Evolutionary conservation across 768 basidiomycete genomes (phyloP), one percentile per base, ranked within the genome.

Genomic region (Tephrocybe sp.): DNA sequence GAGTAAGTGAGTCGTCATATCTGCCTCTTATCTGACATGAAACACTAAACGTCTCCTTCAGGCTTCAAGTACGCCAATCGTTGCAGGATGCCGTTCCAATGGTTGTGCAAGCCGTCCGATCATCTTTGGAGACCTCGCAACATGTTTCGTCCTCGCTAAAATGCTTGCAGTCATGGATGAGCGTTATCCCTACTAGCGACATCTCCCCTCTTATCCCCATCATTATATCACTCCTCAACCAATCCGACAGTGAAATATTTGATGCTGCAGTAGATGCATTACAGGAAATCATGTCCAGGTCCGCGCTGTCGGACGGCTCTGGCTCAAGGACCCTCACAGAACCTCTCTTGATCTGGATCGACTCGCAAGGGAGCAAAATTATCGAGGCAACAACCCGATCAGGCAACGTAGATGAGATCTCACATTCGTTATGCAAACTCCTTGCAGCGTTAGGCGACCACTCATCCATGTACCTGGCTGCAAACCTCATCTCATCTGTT

Each of bases 151-250:
- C 89, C 0, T 88, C 90, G 0, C 73, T 94, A 45, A 83, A 80
- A 52, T 93, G 91, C 62, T 69, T 94, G 2, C 83, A 90, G 61
- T 83, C 88, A 2, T 97, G 93, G 94, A 80, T 94, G 57, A 68
- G 75, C 2, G 76, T 79, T 29, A 66, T 94, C 9, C 83, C 80
- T 21, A 76, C 79, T 50, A 91, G 87, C 51, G 83, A 91, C 47
- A 64, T 94, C 41, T 86, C 82, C 0, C 76, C 82, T 0, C 63
- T 95, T 9, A 79, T 91, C 29, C 76, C 78, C 1, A 64, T 78
- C 3, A 73, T 92, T 11, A 84, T 94, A 46, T 69, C 75, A 1
- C 75, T 85, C 15, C 76, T 94, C 9, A 75, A 83, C 46, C 69
- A 75, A 48, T 72, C 77, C n/a, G 75, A 80, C 45, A 76, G 78